A percentile compares a stretch with the other conserved stretches of the same genome.
Evolutionary conservation across 2,329 filamentous ascomycete species (phyloP).

Genomic region (Aspergillus sp.): DNA sequence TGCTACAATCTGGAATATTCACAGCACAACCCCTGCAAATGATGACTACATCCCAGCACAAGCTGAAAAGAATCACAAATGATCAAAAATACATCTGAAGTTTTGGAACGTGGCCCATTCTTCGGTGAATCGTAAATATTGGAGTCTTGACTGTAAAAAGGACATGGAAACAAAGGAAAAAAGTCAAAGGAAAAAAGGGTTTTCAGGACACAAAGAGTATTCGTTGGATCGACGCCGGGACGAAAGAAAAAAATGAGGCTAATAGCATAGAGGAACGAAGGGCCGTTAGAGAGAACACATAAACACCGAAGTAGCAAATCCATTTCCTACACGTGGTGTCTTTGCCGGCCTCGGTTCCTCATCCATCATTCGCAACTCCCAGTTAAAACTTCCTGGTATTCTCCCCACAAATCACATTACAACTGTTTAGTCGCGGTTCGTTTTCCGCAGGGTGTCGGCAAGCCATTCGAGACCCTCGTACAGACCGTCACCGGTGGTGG

Average conservation of each 20-base stretch:
- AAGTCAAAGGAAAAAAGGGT: conserved; percentile 13
- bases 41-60: too few relatives aligned
- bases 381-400: conserved; percentile 30
- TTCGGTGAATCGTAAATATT: conserved; percentile 10
- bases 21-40: too few relatives aligned
- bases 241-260: conserved; percentile 34
- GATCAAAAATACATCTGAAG: neutral
- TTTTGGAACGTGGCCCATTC: conserved; percentile 6
- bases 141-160: conserved; percentile 7
- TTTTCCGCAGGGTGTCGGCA: conserved; percentile 75
- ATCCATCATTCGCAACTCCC: conserved; percentile 33
- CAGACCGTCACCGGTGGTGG: conserved; percentile 97
- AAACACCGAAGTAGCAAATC: conserved; percentile 25
- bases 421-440: conserved; percentile 43
- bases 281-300: conserved; percentile 33
- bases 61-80: neutral
- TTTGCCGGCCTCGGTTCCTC: conserved; percentile 28
- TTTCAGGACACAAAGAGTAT: conserved; percentile 22
- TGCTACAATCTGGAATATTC: too few relatives aligned
- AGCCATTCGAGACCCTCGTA: conserved; percentile 98
- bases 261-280: conserved; percentile 38
- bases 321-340: conserved; percentile 24
- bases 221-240: conserved; percentile 27
- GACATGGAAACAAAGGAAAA: conserved; percentile 6
- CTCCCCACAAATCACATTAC: conserved; percentile 27